Evolutionary conservation across 2,329 filamentous ascomycete species (phyloP).

Genomic region (Xylariaceae sp.): DNA sequence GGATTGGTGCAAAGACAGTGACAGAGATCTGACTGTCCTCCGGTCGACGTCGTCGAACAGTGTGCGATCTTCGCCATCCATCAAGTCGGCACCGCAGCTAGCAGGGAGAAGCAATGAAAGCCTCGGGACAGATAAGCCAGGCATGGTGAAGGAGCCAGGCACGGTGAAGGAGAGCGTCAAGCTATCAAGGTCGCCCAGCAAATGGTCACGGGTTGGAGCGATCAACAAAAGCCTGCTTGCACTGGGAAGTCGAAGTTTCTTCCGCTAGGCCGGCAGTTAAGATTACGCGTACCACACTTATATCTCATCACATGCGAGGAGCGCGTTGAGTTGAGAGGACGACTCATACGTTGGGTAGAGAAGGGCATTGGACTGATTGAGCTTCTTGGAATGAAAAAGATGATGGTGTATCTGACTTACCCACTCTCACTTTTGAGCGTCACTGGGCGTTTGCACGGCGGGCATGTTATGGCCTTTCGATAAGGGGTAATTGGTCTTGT

Average conservation of each 20-base stretch:
- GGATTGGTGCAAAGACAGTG: constrained; percentile 13
- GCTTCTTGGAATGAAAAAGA: constrained; percentile 8
- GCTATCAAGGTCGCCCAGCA: constrained; percentile 23
- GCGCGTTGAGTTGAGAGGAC: too few relatives aligned
- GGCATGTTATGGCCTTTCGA: too few relatives aligned
- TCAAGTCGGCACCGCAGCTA: constrained; percentile 13
- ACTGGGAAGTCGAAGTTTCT: constrained; percentile 36
- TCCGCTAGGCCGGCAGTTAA: constrained; percentile 34
- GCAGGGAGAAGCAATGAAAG: constrained; percentile 5
- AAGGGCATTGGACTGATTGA: constrained; percentile 9
- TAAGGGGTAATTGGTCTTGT: too few relatives aligned
- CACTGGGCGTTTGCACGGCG: too few relatives aligned
- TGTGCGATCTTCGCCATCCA: constrained; percentile 12
- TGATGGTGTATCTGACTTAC: too few relatives aligned
- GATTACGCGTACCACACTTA: too few relatives aligned
- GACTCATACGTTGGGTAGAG: constrained; percentile 2
- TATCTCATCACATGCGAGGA: too few relatives aligned
- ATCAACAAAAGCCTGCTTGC: constrained; percentile 31
- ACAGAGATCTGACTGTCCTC: constrained; percentile 8
- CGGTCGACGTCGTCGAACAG: constrained; percentile 15
- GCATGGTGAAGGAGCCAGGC: constrained; percentile 12
- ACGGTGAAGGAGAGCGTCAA: constrained; percentile 14
- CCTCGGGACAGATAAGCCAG: constrained; percentile 11
- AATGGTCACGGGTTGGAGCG: constrained; percentile 29
- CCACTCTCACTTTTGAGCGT: too few relatives aligned